Conservation (phyloP, 768 basidiomycete species). For the Agrocybe pediades region DNA sequence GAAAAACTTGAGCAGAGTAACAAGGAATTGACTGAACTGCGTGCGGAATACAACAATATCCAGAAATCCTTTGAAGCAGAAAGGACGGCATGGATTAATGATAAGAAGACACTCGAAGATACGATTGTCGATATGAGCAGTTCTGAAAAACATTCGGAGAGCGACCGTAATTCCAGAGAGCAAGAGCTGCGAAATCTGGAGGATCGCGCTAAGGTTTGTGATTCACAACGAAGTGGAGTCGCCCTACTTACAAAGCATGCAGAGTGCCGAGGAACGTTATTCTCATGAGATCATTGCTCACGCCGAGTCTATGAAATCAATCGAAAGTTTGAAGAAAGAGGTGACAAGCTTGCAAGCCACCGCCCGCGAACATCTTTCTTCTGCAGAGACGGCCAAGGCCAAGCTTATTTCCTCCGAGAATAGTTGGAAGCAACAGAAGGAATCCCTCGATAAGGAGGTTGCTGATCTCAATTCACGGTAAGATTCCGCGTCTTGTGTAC, state of each 20-base stretch:
- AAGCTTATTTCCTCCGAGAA: slow-evolving; percentile 71
- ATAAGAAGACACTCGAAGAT: slow-evolving; percentile 82
- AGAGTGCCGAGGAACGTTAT: slow-evolving; percentile 82
- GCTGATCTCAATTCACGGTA: slow-evolving; percentile 72
- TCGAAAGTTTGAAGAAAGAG: slow-evolving; percentile 66
- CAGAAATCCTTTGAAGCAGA: slow-evolving; percentile 71
- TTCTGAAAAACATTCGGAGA: slow-evolving; percentile 69
- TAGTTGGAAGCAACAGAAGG: slow-evolving; percentile 83
- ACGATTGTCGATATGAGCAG: slow-evolving; percentile 80
- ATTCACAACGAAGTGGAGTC: neutral
- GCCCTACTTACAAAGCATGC: neutral
- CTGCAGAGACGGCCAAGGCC: slow-evolving; percentile 73
- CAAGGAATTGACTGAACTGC: slow-evolving; percentile 52
- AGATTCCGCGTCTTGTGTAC: slow-evolving; percentile 11
- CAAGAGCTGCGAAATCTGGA: slow-evolving; percentile 67
- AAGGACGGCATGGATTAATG: slow-evolving; percentile 68
- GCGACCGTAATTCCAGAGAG: slow-evolving; percentile 62
- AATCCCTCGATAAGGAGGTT: slow-evolving; percentile 77
- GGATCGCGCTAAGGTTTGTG: slow-evolving; percentile 64
- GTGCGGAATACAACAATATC: slow-evolving; percentile 53
- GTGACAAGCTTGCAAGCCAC: slow-evolving; percentile 51
- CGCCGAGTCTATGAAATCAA: slow-evolving; percentile 79
- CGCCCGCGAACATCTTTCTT: slow-evolving; percentile 58
- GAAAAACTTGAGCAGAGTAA: slow-evolving; percentile 58
- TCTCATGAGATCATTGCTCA: slow-evolving; percentile 81